Percentiles rank a stretch among this genome's conserved stretches.
Conservation (phyloP, 805 yeast genomes). For the Wickerhamiella siamensis region DNA sequence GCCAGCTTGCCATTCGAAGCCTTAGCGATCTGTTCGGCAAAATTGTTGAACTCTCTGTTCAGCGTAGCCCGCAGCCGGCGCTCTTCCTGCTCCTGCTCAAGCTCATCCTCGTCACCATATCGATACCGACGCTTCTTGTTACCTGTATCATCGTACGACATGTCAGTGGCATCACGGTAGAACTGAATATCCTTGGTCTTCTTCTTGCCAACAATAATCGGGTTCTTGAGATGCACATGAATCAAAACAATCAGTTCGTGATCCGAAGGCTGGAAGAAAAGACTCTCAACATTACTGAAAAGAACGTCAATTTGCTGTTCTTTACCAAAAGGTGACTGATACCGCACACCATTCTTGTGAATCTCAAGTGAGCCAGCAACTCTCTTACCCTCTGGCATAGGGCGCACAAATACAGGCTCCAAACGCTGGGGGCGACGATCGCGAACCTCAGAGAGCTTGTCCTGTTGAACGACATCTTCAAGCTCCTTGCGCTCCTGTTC, state of each 20-base stretch:
- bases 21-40: slow-evolving; percentile 83
- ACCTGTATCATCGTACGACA: slow-evolving; percentile 94
- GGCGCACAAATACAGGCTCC: slow-evolving; percentile 82
- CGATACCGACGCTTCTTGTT: slow-evolving; percentile 72
- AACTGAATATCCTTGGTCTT: slow-evolving; percentile 92
- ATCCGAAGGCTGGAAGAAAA: slow-evolving; percentile 91
- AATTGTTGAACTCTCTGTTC: slow-evolving; percentile 80
- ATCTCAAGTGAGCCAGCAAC: slow-evolving; percentile 80
- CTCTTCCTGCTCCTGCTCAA: slow-evolving; percentile 97
- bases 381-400: slow-evolving; percentile 94
- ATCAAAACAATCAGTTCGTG: slow-evolving; percentile 86
- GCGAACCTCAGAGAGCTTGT: slow-evolving; percentile 64
- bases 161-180: slow-evolving; percentile 91
- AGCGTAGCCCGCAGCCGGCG: slow-evolving; percentile 79
- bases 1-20: slow-evolving; percentile 72
- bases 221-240: slow-evolving; percentile 83
- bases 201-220: slow-evolving; percentile 89
- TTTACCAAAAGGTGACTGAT: slow-evolving; percentile 68
- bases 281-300: slow-evolving; percentile 80
- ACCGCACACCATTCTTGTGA: slow-evolving; percentile 92
- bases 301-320: slow-evolving; percentile 81
- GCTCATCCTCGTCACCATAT: slow-evolving; percentile 96
- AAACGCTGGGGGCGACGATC: slow-evolving; percentile 75
- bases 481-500: slow-evolving; percentile 81
- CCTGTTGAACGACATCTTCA: slow-evolving; percentile 92